Evolutionary conservation across 305 asterid genomes (phyloP).

Genomic region (Petunia hybrid): DNA sequence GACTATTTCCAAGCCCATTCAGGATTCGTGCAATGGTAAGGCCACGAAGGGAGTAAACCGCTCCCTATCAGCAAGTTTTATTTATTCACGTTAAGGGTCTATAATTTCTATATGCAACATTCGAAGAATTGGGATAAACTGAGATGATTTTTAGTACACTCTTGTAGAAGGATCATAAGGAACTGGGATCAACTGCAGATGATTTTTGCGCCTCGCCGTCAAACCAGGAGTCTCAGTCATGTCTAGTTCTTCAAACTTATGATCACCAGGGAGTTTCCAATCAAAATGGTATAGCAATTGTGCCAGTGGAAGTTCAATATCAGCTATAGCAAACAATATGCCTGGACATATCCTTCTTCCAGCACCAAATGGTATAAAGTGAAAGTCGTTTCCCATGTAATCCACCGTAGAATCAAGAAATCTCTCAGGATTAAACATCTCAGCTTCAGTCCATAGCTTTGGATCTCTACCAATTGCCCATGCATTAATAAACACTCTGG

Average conservation of each 20-base stretch:
- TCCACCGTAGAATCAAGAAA: not conserved
- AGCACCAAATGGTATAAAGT: constrained; percentile 3
- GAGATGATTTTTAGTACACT: too few species aligned
- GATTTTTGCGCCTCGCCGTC: constrained; percentile 29
- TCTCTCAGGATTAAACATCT: not conserved
- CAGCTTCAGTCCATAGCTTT: not conserved
- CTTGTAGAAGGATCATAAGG: not conserved
- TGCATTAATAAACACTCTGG: not conserved
- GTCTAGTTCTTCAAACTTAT: constrained; percentile 29
- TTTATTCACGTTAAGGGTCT: not conserved
- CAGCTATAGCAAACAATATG: constrained; percentile 24
- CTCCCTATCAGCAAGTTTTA: too few species aligned
- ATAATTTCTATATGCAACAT: not conserved
- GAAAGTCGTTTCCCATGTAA: constrained; percentile 10
- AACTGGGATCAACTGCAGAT: constrained; percentile 26
- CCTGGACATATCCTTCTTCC: not conserved
- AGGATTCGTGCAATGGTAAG: too few species aligned
- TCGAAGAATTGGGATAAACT: not conserved
- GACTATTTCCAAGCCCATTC: too few species aligned
- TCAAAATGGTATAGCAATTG: constrained; percentile 34
- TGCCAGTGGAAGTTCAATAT: constrained; percentile 31
- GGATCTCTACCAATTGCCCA: constrained; percentile 5
- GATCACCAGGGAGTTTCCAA: constrained; percentile 28
- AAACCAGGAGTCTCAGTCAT: constrained; percentile 25
- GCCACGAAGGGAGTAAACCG: too few species aligned